These are phyloP conservation scores for Wickerhamomyces sp. DNA, from an alignment of 1,139 yeast genomes.

Conservation along the genomic window DNA sequence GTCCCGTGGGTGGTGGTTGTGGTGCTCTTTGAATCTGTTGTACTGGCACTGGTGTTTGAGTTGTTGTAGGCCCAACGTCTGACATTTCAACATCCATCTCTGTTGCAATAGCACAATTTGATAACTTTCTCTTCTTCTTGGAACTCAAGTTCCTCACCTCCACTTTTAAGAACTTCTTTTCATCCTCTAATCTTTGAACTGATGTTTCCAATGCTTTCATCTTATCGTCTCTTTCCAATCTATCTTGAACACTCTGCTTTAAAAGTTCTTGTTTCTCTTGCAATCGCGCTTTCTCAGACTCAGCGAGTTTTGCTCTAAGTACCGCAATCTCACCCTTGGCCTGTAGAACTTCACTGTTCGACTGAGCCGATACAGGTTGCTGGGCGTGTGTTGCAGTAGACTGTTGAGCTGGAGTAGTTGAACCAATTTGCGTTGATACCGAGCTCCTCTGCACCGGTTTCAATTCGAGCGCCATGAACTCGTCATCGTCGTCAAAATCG, in stretches of 20 bases:
- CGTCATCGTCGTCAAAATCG: conserved; percentile 19
- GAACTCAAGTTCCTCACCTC: conserved; percentile 31
- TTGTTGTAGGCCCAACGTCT: background rate
- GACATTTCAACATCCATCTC: background rate
- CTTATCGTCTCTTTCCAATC: conserved; percentile 35
- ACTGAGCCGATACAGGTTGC: background rate
- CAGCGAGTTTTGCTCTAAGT: conserved; percentile 56
- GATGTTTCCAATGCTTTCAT: conserved; percentile 36
- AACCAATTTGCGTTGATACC: too few relatives aligned
- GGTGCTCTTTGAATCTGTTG: background rate
- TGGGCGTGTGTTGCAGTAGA: too few relatives aligned
- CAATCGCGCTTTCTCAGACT: conserved; percentile 32
- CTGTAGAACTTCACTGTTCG: conserved; percentile 31
- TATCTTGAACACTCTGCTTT: conserved; percentile 20
- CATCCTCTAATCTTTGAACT: conserved; percentile 60
- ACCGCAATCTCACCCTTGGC: conserved; percentile 80
- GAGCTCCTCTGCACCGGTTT: conserved; percentile 14
- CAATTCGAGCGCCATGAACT: conserved; percentile 19
- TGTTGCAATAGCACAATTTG: conserved; percentile 3
- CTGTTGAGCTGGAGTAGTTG: background rate
- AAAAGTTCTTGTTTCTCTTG: conserved; percentile 11
- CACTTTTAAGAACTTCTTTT: conserved; percentile 54
- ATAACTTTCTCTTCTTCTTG: conserved; percentile 17
- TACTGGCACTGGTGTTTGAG: background rate
- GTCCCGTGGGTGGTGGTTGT: background rate